Conservation (phyloP, 2,329 filamentous ascomycete species). For the Hymenoscyphus fructigenus region DNA sequence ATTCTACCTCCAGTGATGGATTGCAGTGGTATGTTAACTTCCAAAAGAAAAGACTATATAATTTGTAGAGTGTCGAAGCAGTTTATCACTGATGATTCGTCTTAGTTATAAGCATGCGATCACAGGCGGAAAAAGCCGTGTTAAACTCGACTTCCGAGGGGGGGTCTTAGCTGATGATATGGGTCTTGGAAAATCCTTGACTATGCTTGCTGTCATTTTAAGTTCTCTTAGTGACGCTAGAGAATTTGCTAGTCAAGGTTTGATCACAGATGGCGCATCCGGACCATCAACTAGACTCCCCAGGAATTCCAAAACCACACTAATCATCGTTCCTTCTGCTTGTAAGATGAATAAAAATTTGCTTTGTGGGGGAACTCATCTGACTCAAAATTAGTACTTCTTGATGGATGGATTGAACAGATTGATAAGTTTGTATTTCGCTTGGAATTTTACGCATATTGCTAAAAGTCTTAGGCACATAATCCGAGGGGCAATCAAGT, state of each 20-base stretch:
- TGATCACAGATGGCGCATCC: neutral
- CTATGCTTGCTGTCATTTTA: conserved; percentile 45
- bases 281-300: too few relatives aligned
- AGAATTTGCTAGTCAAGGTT: neutral
- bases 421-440: neutral
- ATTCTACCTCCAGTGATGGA: neutral
- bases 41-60: too few relatives aligned
- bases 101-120: conserved; percentile 73
- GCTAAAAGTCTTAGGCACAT: conserved; percentile 19
- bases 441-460: neutral
- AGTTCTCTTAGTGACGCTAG: conserved; percentile 16
- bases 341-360: conserved; percentile 34
- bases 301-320: conserved; percentile 38
- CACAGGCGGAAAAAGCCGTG: conserved; percentile 59
- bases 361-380: too few relatives aligned
- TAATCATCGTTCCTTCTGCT: conserved; percentile 46
- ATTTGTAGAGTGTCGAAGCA: too few relatives aligned
- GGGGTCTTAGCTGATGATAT: conserved; percentile 56
- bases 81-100: conserved; percentile 21
- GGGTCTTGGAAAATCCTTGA: conserved; percentile 56
- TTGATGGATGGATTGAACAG: neutral
- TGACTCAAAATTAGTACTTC: neutral
- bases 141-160: conserved; percentile 65
- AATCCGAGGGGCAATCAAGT: conserved; percentile 28
- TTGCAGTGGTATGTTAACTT: too few relatives aligned